Conservation (phyloP, 2,329 filamentous ascomycete genomes). For the Penicillium polonicum region DNA sequence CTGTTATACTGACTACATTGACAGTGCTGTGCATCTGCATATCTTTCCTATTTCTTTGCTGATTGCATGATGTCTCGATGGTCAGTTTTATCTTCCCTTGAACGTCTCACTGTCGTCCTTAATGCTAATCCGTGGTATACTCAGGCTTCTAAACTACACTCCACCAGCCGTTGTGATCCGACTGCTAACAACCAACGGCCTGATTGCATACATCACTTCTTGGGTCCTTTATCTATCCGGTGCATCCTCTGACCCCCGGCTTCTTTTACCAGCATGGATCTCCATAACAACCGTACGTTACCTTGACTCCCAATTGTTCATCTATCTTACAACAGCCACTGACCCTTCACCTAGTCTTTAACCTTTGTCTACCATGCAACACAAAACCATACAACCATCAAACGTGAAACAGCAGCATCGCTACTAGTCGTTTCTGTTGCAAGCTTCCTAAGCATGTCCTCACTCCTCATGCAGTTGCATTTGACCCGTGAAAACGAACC, state of each 20-base stretch:
- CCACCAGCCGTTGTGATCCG: constrained; percentile 74
- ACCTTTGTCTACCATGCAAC: constrained; percentile 74
- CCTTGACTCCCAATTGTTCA: neutral
- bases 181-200: constrained; percentile 69
- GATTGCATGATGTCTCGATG: constrained; percentile 83
- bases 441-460: constrained; percentile 73
- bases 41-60: constrained; percentile 78
- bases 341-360: constrained; percentile 53
- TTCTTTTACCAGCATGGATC: constrained; percentile 75
- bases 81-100: constrained; percentile 45
- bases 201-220: constrained; percentile 73
- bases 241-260: constrained; percentile 66
- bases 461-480: constrained; percentile 66
- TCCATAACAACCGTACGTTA: constrained; percentile 66
- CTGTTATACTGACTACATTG: neutral
- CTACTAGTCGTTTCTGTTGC: constrained; percentile 74
- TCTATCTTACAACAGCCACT: neutral
- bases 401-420: constrained; percentile 75
- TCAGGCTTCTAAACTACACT: constrained; percentile 79
- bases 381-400: constrained; percentile 75
- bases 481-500: constrained; percentile 61
- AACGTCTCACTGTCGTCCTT: neutral
- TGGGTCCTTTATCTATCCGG: constrained; percentile 69
- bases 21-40: constrained; percentile 71
- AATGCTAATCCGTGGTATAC: neutral